These are phyloP conservation scores for Fimicolochytrium jonesii DNA, from an alignment of 192 early-diverging fungal genomes.

Conservation along the genomic window DNA sequence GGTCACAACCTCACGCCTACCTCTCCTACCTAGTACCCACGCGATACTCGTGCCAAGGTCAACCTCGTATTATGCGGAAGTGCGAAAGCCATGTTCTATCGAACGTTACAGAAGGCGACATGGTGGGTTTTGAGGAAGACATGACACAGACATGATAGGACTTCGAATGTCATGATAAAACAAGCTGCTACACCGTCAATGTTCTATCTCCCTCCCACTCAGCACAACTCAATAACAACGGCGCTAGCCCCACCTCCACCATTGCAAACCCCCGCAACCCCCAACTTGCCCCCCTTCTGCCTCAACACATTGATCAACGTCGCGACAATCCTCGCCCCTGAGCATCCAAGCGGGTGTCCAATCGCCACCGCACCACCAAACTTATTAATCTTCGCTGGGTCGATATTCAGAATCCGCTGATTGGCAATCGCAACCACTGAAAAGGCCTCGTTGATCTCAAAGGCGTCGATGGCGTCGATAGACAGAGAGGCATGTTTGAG, in stretches of 20 bases:
- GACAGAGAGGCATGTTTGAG: slow-evolving; percentile 72
- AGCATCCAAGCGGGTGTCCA: slow-evolving; percentile 98
- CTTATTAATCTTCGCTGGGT: slow-evolving; percentile 79
- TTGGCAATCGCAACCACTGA: slow-evolving; percentile 91
- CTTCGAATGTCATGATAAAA: too few relatives aligned
- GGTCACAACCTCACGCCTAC: too few relatives aligned
- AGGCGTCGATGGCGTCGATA: slow-evolving; percentile 79
- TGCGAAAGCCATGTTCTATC: too few relatives aligned
- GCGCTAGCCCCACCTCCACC: slow-evolving; percentile 92
- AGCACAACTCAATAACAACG: slow-evolving; percentile 63
- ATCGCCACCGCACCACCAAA: slow-evolving; percentile 93
- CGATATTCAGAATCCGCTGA: slow-evolving; percentile 70
- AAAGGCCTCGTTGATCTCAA: slow-evolving; percentile 98
- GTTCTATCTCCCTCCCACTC: too few relatives aligned
- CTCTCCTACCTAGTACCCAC: too few relatives aligned
- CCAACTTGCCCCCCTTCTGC: slow-evolving; percentile 62
- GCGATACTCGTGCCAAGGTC: too few relatives aligned
- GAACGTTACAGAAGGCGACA: too few relatives aligned
- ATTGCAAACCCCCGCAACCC: slow-evolving; percentile 93
- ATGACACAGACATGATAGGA: too few relatives aligned
- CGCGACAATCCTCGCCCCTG: slow-evolving; percentile 84
- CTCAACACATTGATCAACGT: slow-evolving; percentile 71
- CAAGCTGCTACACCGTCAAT: too few relatives aligned
- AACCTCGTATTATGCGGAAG: too few relatives aligned
- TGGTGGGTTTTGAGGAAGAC: too few relatives aligned